Base-by-base conservation (phyloP, 306 rosid species). In the Glycine tomentella region DNA sequence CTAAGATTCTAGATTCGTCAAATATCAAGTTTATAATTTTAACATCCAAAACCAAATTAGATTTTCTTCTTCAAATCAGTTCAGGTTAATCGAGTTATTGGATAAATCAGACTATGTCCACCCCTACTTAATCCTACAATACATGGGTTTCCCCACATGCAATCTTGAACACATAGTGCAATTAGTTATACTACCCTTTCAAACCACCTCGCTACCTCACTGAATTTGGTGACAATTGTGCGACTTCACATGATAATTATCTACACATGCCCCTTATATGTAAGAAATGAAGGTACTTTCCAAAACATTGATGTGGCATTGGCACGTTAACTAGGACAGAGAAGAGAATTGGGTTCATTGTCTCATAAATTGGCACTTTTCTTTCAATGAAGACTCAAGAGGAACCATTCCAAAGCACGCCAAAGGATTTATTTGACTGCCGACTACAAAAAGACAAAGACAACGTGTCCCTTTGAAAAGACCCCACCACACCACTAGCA, bases 401-500 rank as follows among this genome's bases (percentile, higher is more conserved):
- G 15, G 55, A 66, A 77, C 45, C 40, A 13, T 62, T 14, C 45
- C 76, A 77, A 55, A 13, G 16, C 69, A 74, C 46, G 57, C 86
- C 42, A 15, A 55, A 67, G 14, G 45, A 69, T 84, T n/a, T n/a
- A n/a, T n/a, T 79, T 75, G 84, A 84, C 87, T 72, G 5, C 16
- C 6, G 72, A 66, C 74, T 78, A 63, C 73, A 15, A 77, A 58
- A 81, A 25, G 71, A 84, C 85, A 77, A 38, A 48, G 56, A 57
- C 75, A 45, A 38, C 48, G 84, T 75, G 75, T 16, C 86, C 72
- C 66, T 74, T 63, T 12, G 42, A 77, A 33, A 58, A 34, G 87
- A 72, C 83, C 85, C 85, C 90, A 84, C 83, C 69, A 51, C 50
- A 67, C 10, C 9, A 42, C 64, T 36, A 50, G 2, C 36, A 31